These are phyloP conservation scores for Kandelia obovata DNA, from an alignment of 345 rosid species.

Conservation along the genomic window DNA sequence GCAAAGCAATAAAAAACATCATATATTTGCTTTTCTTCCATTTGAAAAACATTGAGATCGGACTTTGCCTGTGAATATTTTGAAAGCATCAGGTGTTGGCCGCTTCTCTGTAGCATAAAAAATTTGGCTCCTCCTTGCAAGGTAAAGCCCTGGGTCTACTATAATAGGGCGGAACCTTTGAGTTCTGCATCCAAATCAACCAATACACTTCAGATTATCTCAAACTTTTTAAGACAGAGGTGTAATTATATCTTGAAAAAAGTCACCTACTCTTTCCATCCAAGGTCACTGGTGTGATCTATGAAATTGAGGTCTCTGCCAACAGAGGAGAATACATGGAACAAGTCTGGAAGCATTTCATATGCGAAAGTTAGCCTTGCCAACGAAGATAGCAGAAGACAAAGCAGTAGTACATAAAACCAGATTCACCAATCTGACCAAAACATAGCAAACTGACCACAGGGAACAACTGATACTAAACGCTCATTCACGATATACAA, in stretches of 20 bases:
- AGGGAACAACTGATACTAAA: too few species aligned
- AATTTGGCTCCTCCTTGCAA: conserved; percentile 72
- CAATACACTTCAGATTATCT: conserved; percentile 15
- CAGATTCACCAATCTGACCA: too few species aligned
- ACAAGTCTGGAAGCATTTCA: conserved; percentile 54
- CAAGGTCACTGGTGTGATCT: conserved; percentile 91
- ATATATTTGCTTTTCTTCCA: background rate
- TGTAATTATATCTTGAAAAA: conserved; percentile 1
- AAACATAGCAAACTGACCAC: too few species aligned
- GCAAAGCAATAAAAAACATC: background rate
- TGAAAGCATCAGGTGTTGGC: conserved; percentile 66
- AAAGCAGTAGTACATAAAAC: too few species aligned
- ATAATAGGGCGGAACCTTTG: conserved; percentile 84
- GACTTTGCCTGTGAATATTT: conserved; percentile 70
- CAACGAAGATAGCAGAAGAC: too few species aligned
- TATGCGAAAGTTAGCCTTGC: too few species aligned
- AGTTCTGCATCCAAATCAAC: conserved; percentile 41
- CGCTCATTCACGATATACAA: too few species aligned
- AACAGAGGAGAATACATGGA: conserved; percentile 74
- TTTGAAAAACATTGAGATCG: background rate
- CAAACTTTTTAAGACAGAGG: background rate
- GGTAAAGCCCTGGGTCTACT: conserved; percentile 86
- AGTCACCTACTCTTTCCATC: conserved; percentile 94
- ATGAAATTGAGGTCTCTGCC: conserved; percentile 84
- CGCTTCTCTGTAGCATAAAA: conserved; percentile 43